Percentiles rank a stretch among this genome's conserved stretches.
These are phyloP conservation scores for Stemphylium vesicarium DNA, from an alignment of 2,329 filamentous ascomycete genomes.

Conservation along the genomic window DNA sequence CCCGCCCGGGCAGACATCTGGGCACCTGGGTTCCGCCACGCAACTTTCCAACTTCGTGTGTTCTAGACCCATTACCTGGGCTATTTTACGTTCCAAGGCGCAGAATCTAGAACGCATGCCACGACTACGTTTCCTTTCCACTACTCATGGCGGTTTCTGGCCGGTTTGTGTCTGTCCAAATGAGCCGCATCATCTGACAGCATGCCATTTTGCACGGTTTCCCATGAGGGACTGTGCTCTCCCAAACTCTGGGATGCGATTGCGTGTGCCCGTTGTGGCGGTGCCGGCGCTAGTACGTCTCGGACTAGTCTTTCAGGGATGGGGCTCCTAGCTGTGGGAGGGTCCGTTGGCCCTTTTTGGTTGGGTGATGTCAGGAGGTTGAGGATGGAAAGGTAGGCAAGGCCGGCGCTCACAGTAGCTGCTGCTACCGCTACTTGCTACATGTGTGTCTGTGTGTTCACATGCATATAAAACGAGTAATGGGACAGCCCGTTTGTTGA, in stretches of 20 bases:
- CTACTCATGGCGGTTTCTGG: neutral
- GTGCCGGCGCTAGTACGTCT: neutral
- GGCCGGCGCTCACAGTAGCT: too few species aligned
- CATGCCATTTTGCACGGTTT: constrained; percentile 22
- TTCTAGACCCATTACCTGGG: too few species aligned
- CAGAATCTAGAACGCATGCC: constrained; percentile 6
- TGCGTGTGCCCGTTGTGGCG: constrained; percentile 2
- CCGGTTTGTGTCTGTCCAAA: too few species aligned
- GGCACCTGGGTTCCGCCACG: neutral
- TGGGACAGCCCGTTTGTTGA: too few species aligned
- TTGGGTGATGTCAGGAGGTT: neutral
- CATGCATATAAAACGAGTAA: too few species aligned
- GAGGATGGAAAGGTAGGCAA: too few species aligned
- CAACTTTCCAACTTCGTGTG: too few species aligned
- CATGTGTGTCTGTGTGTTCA: too few species aligned
- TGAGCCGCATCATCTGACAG: neutral
- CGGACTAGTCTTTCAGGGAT: neutral
- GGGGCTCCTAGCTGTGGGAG: neutral
- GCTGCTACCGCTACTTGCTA: too few species aligned
- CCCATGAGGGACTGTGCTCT: constrained; percentile 25
- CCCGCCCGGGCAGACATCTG: neutral
- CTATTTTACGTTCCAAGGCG: too few species aligned
- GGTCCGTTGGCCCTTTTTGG: neutral
- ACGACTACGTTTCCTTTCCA: neutral
- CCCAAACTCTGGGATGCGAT: neutral